A percentile compares a stretch with the other conserved stretches of the same genome.
phyloP scores from a whole-genome alignment of 2,329 filamentous ascomycete genomes.

The Fusarium decemcellulare region DNA sequence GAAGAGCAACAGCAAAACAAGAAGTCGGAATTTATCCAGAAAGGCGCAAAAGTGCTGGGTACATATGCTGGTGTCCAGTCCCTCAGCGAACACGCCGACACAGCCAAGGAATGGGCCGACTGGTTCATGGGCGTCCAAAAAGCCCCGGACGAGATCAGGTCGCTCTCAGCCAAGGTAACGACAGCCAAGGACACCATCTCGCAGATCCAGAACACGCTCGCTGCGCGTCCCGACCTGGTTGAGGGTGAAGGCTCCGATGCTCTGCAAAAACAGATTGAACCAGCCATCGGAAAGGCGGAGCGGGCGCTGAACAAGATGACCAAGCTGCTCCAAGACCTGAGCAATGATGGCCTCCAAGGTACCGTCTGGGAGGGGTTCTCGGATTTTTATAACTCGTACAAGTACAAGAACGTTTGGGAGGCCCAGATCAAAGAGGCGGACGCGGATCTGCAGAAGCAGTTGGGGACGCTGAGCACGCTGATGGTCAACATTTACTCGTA shows the following conservation, averaged over 20 bases:
- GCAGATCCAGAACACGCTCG: conserved; percentile 49
- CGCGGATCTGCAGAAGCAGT: conserved; percentile 47
- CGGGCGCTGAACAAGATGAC: conserved; percentile 49
- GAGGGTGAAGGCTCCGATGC: conserved; percentile 48
- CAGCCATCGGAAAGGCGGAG: conserved; percentile 45
- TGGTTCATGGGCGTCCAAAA: conserved; percentile 51
- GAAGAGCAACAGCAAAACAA: conserved; percentile 11
- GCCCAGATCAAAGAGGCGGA: conserved; percentile 51
- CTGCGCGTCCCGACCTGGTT: conserved; percentile 48
- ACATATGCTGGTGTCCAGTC: conserved; percentile 47
- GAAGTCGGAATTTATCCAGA: conserved; percentile 30
- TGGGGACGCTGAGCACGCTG: conserved; percentile 45
- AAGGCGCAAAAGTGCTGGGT: conserved; percentile 44
- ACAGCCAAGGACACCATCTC: conserved; percentile 50
- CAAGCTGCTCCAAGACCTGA: conserved; percentile 47
- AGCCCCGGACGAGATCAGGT: conserved; percentile 50
- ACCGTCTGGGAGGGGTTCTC: conserved; percentile 41
- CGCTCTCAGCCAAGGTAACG: conserved; percentile 44
- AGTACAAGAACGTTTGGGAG: conserved; percentile 51
- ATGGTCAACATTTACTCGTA: conserved; percentile 54
- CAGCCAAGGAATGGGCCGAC: conserved; percentile 52
- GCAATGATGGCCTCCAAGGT: conserved; percentile 41
- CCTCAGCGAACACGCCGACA: conserved; percentile 47
- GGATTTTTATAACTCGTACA: conserved; percentile 53
- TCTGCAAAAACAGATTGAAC: conserved; percentile 49